Base-by-base conservation (phyloP, 2,329 filamentous ascomycete species). In the Verticillium klebahnii region DNA sequence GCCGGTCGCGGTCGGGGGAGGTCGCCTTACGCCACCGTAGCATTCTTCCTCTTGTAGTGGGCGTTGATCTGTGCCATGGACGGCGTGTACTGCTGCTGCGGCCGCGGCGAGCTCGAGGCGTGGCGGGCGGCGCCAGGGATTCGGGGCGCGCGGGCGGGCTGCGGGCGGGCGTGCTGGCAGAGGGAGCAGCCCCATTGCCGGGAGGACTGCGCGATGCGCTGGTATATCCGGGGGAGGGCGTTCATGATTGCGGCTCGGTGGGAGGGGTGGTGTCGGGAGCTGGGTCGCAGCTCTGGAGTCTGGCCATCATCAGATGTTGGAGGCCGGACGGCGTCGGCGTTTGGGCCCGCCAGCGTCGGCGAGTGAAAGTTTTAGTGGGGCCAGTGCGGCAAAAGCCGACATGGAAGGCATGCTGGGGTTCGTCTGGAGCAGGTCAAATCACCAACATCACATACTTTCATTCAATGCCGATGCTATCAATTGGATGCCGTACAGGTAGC, bases 31-130 rank as follows among this genome's bases (percentile, higher is more conserved):
- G 73, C 73, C 71, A 72, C 88, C 9, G 89, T 89, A 65, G 80
- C 78, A 69, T 93, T 93, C 78, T 86, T 89, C 68, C 79, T 76
- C 66, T 82, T 84, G 68, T 91, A 92, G 23, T 87, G 81, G 58
- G 82, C 84, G 32, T 83, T 82, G 73, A 91, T 77, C 67, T 86
- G 80, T 54, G 88, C 86, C 86, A 92, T 90, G 5, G 74, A 70
- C 19, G 73, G 70, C 56, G 70, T 63, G 56, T 65, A 61, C 19
- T 69, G 67, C 34, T 68, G 66, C 56, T 70, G 67, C 60, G 68
- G 70, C 57, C 70, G 72, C 57, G 66, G 70, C 45, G 72, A 70
- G 60, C 68, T 73, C 40, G 75, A 74, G 54, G 70, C 67, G 56
- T 70, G 71, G 59, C 76, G 72, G 57, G 39, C 29, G 39, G 62